These are phyloP conservation scores for Beauveria medogensis DNA, from an alignment of 2,329 filamentous ascomycete species.

Conservation along the genomic window DNA sequence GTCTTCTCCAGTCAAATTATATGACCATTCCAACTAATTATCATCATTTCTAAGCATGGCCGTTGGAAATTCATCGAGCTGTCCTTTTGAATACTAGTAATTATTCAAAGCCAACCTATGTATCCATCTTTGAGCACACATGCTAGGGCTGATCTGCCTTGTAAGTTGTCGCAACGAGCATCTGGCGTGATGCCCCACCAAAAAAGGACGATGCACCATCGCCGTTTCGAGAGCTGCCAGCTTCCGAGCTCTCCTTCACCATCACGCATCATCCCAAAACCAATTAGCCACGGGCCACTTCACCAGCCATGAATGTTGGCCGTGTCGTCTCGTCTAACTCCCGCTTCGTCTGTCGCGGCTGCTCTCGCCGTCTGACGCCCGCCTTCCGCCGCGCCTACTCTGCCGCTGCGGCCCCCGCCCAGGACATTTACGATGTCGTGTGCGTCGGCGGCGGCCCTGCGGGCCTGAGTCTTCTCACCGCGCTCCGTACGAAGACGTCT, in stretches of 20 bases:
- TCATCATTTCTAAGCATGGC: too few species aligned
- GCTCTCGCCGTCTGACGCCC: constrained; percentile 30
- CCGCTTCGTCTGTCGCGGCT: constrained; percentile 39
- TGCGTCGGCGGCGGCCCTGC: constrained; percentile 86
- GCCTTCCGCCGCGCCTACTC: constrained; percentile 34
- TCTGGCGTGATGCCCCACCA: constrained; percentile 6
- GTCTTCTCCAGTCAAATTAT: too few species aligned
- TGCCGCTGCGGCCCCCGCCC: constrained; percentile 27
- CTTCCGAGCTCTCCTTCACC: not conserved
- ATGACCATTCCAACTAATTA: too few species aligned
- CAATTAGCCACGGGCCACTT: not conserved
- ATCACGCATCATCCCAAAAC: not conserved
- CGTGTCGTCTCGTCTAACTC: constrained; percentile 18
- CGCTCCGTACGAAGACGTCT: constrained; percentile 54
- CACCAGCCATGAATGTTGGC: constrained; percentile 20
- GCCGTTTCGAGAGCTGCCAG: not conserved
- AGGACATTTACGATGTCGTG: constrained; percentile 86
- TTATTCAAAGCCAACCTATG: not conserved
- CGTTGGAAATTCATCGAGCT: too few species aligned
- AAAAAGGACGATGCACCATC: not conserved
- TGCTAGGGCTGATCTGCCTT: not conserved
- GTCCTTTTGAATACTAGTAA: too few species aligned
- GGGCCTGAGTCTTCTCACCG: constrained; percentile 72
- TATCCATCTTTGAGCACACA: not conserved
- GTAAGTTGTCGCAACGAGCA: not conserved